Evolutionary conservation across 148 eudicot genomes (phyloP), one percentile per base, ranked within the genome.

Genomic region (Suaeda aralocaspica): DNA sequence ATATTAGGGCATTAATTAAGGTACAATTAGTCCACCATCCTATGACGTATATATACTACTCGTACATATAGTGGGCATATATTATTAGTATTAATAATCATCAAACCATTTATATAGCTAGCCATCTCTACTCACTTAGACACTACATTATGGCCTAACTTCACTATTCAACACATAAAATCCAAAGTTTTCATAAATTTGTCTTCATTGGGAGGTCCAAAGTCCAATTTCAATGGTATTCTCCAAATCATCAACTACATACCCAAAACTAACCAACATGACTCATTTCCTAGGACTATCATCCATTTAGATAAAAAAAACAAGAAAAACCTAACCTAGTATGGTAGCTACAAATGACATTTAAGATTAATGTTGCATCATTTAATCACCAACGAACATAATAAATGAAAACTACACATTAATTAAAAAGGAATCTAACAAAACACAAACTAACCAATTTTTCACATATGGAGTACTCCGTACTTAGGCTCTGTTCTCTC

Each of bases 201-300:
- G 18, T 21, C 31, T 22, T 59, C 6, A 10, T 30, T 39, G 22
- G 31, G 39, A 59, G n/a, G 21, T 59, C 41, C 63, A 31, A 59
- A 59, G 63, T 59, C 63, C 63, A 59, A 59, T 12, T 59, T 7
- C 63, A 59, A 22, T 58, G 33, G 41, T 59, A 59, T 12, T 18
- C 41, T 30, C 11, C 39, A 59, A 59, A 30, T 29, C 9, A 29
- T 11, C 28, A 57, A 16, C 19, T n/a, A n/a, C n/a, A n/a, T n/a
- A 16, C 4, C 22, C 39, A 59, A 59, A 59, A n/a, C n/a, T n/a
- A n/a, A n/a, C n/a, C n/a, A 57, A 57, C 29, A 16, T 14, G 61
- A 57, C 34, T 57, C 34, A 57, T 57, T 61, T 29, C 52, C 33
- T 45, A 24, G 31, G 31, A 64, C 1, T 19, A 59, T 34, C 41